A percentile compares a stretch with the other conserved stretches of the same genome.
Conservation (phyloP, 371 early-diverging fungal genomes). For the Apophysomyces variabilis region DNA sequence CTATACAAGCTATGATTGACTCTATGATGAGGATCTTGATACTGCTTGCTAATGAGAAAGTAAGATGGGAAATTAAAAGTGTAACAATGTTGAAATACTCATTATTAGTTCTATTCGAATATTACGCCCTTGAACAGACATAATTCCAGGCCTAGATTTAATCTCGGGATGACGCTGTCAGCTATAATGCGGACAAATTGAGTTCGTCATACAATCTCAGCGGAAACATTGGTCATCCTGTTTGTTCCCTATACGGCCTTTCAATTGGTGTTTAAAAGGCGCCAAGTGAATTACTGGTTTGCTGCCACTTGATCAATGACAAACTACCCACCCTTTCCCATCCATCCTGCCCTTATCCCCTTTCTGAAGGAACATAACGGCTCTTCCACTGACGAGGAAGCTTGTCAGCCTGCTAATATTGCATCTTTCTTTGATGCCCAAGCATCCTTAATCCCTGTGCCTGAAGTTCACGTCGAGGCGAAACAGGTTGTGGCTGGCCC, state of each 20-base stretch:
- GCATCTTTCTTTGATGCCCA: constrained; percentile 15
- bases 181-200: not conserved
- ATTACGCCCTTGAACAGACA: not conserved
- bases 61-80: not conserved
- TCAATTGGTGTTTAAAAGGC: not conserved
- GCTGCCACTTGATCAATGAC: not conserved
- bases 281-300: not conserved
- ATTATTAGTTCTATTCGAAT: not conserved
- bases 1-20: too few species aligned
- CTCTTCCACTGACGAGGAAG: not conserved
- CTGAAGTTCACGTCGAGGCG: constrained; percentile 7
- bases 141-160: not conserved
- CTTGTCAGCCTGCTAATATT: constrained; percentile 11
- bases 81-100: not conserved
- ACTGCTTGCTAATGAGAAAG: too few species aligned
- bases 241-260: not conserved
- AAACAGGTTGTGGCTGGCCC: constrained; percentile 2
- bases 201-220: too few species aligned
- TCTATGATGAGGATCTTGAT: too few species aligned
- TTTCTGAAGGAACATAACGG: not conserved
- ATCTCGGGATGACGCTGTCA: not conserved
- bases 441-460: constrained; percentile 11
- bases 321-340: not conserved
- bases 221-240: not conserved
- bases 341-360: not conserved